Percentiles rank a stretch among this genome's conserved stretches.
Conservation (phyloP, 768 basidiomycete genomes). For the Saitozyma podzolica region DNA sequence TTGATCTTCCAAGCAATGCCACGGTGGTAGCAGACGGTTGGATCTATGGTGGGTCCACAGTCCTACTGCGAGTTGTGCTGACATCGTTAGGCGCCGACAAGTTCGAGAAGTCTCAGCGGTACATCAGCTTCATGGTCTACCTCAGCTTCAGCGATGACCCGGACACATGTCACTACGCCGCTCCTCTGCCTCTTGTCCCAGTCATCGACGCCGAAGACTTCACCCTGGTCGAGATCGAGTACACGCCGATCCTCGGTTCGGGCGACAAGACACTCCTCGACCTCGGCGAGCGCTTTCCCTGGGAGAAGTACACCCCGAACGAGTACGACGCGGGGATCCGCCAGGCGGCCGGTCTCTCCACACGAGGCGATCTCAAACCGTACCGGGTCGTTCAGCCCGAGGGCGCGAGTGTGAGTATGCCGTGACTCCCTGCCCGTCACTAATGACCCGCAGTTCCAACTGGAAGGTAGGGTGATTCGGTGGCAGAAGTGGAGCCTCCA, state of each 20-base stretch:
- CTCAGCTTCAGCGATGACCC: slow-evolving; percentile 3
- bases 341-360: neutral
- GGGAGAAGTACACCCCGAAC: neutral
- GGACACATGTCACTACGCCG: slow-evolving; percentile 24
- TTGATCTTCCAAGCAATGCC: slow-evolving; percentile 13
- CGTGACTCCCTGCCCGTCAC: too few species aligned
- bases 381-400: slow-evolving; percentile 8
- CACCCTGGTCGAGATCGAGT: slow-evolving; percentile 36
- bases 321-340: neutral
- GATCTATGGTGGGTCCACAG: slow-evolving; percentile 9
- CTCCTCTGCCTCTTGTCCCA: slow-evolving; percentile 16
- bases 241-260: slow-evolving; percentile 27
- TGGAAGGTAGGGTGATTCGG: too few species aligned
- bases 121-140: slow-evolving; percentile 25
- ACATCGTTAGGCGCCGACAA: slow-evolving; percentile 1
- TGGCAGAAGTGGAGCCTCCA: too few species aligned
- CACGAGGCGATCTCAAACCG: neutral
- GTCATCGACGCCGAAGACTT: slow-evolving; percentile 17
- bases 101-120: slow-evolving; percentile 8
- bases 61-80: neutral
- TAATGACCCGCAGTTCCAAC: too few species aligned
- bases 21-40: slow-evolving; percentile 23
- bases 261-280: neutral
- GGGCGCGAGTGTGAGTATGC: slow-evolving; percentile 32
- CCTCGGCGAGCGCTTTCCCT: neutral